A percentile compares a stretch with the other conserved stretches of the same genome.
phyloP scores from a whole-genome alignment of 2,329 filamentous ascomycete genomes.

The Colletotrichum sp. region DNA sequence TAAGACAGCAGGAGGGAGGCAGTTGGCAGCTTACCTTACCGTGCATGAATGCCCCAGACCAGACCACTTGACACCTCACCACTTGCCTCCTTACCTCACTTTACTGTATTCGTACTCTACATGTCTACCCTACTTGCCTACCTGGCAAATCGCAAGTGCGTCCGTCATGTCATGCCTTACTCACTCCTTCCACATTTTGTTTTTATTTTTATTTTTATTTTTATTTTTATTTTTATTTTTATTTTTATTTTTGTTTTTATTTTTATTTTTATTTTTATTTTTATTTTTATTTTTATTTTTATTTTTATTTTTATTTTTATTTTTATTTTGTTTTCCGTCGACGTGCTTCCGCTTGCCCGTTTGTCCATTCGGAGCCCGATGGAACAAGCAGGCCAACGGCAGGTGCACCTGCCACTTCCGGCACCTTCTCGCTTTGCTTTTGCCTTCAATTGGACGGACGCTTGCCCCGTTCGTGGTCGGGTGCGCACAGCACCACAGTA shows the following conservation, averaged over 20 bases:
- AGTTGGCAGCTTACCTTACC: neutral
- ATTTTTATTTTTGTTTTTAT: neutral
- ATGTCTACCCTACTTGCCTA: neutral
- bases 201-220: neutral
- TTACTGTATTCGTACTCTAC: neutral
- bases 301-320: neutral
- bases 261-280: neutral
- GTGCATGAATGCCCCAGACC: neutral
- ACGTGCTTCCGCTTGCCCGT: neutral
- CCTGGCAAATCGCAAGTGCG: neutral
- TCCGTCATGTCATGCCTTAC: neutral
- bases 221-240: neutral
- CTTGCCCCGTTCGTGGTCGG: neutral
- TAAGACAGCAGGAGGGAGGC: neutral
- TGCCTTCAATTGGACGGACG: neutral
- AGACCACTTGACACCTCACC: neutral
- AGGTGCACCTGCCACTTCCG: neutral
- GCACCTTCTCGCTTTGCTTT: neutral
- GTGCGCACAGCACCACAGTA: neutral
- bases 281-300: neutral
- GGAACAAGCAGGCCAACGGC: neutral
- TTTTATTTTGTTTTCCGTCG: neutral
- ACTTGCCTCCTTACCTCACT: neutral
- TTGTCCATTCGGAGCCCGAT: neutral
- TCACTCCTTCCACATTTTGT: neutral